phyloP scores from a whole-genome alignment of 202 grass and related monocot genomes.

The Panicum virgatum region DNA sequence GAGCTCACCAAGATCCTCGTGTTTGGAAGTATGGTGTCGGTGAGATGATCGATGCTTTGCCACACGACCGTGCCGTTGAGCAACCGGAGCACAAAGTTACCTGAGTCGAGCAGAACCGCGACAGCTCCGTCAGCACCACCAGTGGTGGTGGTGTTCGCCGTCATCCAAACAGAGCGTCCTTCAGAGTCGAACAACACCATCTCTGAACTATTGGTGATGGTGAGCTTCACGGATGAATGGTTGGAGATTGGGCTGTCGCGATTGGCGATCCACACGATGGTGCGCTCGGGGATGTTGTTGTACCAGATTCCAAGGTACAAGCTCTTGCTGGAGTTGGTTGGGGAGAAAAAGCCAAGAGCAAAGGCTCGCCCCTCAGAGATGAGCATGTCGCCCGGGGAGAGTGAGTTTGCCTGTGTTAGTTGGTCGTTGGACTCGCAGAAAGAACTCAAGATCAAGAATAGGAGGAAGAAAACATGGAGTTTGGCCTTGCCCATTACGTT shows the following conservation, averaged over 20 bases:
- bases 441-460: neutral
- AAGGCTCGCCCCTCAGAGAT: constrained; percentile 28
- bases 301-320: constrained; percentile 65
- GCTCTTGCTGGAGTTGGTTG: neutral
- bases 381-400: constrained; percentile 20
- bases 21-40: constrained; percentile 38
- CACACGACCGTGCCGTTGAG: constrained; percentile 19
- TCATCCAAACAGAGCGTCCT: constrained; percentile 28
- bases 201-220: constrained; percentile 27
- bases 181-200: constrained; percentile 31
- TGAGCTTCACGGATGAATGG: neutral
- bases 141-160: neutral
- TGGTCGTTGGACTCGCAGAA: constrained; percentile 26
- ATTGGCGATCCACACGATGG: constrained; percentile 67
- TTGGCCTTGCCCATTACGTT: neutral
- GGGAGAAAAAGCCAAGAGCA: constrained; percentile 56
- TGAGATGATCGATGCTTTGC: constrained; percentile 66
- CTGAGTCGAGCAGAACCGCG: constrained; percentile 35
- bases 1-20: neutral
- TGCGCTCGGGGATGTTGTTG: constrained; percentile 17
- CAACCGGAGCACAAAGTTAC: constrained; percentile 44
- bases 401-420: constrained; percentile 22
- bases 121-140: neutral
- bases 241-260: constrained; percentile 40
- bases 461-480: neutral